These are phyloP conservation scores for Oehlia diaphana DNA, from an alignment of 192 early-diverging fungal genomes.

Conservation along the genomic window DNA sequence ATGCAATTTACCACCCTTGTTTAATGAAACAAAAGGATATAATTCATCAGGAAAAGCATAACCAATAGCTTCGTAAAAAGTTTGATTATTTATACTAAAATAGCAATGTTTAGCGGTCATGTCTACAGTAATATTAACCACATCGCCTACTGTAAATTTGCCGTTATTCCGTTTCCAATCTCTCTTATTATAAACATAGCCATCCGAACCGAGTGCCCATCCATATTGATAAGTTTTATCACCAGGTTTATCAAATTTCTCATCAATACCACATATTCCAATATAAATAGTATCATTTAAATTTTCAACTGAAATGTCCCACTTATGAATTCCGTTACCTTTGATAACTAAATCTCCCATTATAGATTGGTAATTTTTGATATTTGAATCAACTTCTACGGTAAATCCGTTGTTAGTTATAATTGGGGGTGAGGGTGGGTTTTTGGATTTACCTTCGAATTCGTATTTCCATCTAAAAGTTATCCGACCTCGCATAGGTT, in stretches of 20 bases:
- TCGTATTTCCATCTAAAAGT: neutral
- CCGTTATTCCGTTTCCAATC: neutral
- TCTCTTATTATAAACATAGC: neutral
- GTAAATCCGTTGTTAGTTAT: neutral
- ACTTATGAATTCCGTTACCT: slow-evolving; percentile 1
- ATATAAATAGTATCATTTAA: neutral
- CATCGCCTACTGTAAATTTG: neutral
- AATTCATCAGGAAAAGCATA: slow-evolving; percentile 18
- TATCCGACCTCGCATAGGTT: neutral
- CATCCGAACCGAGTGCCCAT: neutral
- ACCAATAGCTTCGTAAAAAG: neutral
- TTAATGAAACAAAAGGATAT: slow-evolving; percentile 18
- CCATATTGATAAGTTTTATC: neutral
- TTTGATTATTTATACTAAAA: slow-evolving; percentile 13
- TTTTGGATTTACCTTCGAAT: neutral
- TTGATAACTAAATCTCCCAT: neutral
- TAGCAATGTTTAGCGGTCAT: slow-evolving; percentile 20
- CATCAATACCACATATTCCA: neutral
- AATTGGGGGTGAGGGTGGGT: too few species aligned
- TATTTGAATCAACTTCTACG: neutral
- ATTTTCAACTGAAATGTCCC: slow-evolving; percentile 12
- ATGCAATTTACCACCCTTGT: neutral
- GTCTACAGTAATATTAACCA: slow-evolving; percentile 11
- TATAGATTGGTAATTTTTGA: neutral
- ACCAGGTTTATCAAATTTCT: neutral